Percentiles rank a stretch among this genome's conserved stretches.
Evolutionary conservation across 2,329 filamentous ascomycete genomes (phyloP).

Genomic region (Neofusicoccum parvum): DNA sequence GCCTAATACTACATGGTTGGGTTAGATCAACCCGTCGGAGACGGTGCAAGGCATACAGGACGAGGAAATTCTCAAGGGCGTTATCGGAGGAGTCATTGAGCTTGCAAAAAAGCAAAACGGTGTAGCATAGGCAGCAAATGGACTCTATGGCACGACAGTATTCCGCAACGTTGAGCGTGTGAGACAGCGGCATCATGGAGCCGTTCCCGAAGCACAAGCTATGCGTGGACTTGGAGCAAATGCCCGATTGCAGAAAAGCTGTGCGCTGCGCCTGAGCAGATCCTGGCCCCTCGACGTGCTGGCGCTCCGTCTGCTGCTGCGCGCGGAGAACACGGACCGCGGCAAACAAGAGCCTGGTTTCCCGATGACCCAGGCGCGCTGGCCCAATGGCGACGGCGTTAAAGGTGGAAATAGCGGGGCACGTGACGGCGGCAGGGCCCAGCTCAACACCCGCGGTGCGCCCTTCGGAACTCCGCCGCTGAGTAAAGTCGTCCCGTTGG

Average conservation of each 20-base stretch:
- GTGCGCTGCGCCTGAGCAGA: too few relatives aligned
- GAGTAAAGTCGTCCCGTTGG: conserved; percentile 7
- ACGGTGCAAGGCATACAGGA: background rate
- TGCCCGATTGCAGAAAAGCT: too few relatives aligned
- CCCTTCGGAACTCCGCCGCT: conserved; percentile 17
- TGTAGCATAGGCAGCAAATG: conserved; percentile 15
- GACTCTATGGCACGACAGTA: conserved; percentile 2
- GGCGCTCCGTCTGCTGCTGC: too few relatives aligned
- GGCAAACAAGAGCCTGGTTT: background rate
- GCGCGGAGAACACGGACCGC: background rate
- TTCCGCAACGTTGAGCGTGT: background rate
- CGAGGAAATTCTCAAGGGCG: background rate
- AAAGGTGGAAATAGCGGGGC: conserved; percentile 3
- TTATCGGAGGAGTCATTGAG: conserved; percentile 5
- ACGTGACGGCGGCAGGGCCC: conserved; percentile 4
- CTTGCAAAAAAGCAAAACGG: background rate
- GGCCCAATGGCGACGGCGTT: background rate
- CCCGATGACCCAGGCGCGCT: background rate
- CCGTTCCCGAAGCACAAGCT: too few relatives aligned
- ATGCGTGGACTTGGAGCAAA: too few relatives aligned
- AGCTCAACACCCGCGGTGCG: conserved; percentile 11
- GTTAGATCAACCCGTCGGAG: background rate
- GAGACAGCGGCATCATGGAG: too few relatives aligned
- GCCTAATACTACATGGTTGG: background rate
- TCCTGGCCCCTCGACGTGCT: too few relatives aligned